Conservation (phyloP, 2,329 filamentous ascomycete species). For the Claviceps africana region DNA sequence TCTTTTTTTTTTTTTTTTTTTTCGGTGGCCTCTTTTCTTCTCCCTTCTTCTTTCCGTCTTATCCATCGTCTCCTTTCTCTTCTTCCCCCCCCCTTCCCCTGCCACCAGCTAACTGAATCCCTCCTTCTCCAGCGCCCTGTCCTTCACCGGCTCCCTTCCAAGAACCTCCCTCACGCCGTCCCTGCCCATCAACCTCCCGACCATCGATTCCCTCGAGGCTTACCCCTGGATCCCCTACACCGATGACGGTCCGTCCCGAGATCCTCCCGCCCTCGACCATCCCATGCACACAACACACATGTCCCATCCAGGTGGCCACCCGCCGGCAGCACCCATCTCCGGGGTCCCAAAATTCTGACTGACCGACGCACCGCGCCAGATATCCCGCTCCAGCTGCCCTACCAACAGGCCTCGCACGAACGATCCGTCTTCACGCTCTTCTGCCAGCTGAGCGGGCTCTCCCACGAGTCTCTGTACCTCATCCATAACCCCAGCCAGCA, state of each 20-base stretch:
- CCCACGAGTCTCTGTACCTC: conserved; percentile 55
- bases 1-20: not conserved
- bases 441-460: conserved; percentile 56
- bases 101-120: not conserved
- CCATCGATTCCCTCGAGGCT: conserved; percentile 44
- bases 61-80: not conserved
- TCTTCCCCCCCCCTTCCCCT: not conserved
- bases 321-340: no score
- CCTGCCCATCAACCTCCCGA: conserved; percentile 43
- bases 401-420: conserved; percentile 50
- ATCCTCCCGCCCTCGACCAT: no score
- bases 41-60: not conserved
- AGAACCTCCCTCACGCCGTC: conserved; percentile 42
- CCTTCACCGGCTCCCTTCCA: conserved; percentile 43
- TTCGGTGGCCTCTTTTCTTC: not conserved
- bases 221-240: conserved; percentile 44
- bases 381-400: conserved; percentile 35
- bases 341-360: no score
- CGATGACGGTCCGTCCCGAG: conserved; percentile 39
- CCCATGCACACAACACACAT: no score
- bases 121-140: conserved; percentile 39
- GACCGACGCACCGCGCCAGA: conserved; percentile 22
- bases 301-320: no score
- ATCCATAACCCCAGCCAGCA: conserved; percentile 53
- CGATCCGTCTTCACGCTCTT: conserved; percentile 54